Base-by-base conservation (phyloP, 176 grass and related monocot species). In the Oryza officinalis region DNA sequence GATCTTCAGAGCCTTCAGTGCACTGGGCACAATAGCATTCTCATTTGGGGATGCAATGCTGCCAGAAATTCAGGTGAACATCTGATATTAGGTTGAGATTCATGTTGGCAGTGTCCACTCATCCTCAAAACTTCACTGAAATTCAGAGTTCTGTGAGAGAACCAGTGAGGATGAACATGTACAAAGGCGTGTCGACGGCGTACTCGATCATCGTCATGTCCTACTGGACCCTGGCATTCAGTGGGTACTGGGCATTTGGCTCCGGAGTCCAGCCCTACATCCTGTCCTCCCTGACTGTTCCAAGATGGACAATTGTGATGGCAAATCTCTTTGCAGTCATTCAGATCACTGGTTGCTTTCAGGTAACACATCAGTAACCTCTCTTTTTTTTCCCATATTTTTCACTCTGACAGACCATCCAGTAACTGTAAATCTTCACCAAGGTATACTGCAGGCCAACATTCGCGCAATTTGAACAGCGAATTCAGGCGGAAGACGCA, bases 21-120 rank as follows among this genome's bases (percentile, higher is more conserved):
- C 92, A 0, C 6, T 94, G 57, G 94, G 94, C 10, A 90, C 86
- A 5, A 94, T 97, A 65, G 94, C 94, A 0, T 97, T 97, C 84
- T 97, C 92, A 22, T 97, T 94, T 66, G 92, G 94, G 52, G 94
- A 97, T 25, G 92, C 94, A 8, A 97, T 97, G 90, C 88, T 97
- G 74, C 94, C 92, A 46, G 88, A 92, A 88, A 92, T 97, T 67
- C 90, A 97, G 85, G 94, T 94, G 47, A 14, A 20, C 4, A 10
- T 13, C 47, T 37, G 32, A 84, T 4, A n/a, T 67, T 80, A n/a
- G 28, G 10, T 12, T 68, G 10, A 67, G 63, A 67, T 59, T 27
- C 38, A 68, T 27, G 18, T 45, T 66, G 12, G 0, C 27, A 7
- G 27, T 30, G 3, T 26, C 1, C 6, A 47, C 0, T 10, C 69